Conservation (phyloP, 306 rosid species). For the Urtica urens region DNA sequence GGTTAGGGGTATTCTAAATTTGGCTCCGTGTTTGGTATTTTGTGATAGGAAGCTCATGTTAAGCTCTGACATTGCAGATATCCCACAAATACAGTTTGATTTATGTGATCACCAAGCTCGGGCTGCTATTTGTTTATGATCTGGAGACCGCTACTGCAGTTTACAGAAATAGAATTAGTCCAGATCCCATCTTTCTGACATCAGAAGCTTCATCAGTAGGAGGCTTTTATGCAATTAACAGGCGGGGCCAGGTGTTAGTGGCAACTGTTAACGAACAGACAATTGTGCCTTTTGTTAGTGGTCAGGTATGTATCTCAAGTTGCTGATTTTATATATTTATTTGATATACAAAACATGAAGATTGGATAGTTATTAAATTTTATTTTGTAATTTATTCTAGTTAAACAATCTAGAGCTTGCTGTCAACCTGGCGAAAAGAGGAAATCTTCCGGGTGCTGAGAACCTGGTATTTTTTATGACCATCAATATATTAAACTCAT, state of each 20-base stretch:
- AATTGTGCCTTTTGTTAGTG: constrained; percentile 86
- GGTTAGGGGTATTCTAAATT: constrained; percentile 37
- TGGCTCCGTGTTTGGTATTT: constrained; percentile 7
- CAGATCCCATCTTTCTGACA: constrained; percentile 96
- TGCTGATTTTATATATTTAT: constrained; percentile 12
- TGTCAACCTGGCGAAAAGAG: constrained; percentile 95
- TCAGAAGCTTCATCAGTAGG: constrained; percentile 88
- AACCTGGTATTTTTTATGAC: constrained; percentile 58
- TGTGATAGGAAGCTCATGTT: constrained; percentile 6
- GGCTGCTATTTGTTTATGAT: constrained; percentile 94
- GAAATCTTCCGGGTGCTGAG: constrained; percentile 99
- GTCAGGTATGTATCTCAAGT: constrained; percentile 48
- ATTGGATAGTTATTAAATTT: constrained; percentile 3
- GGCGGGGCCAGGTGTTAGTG: constrained; percentile 96
- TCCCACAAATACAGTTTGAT: constrained; percentile 93
- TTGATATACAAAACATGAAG: not conserved
- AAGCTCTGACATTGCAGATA: constrained; percentile 43
- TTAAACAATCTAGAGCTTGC: constrained; percentile 98
- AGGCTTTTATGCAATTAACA: constrained; percentile 88
- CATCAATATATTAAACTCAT: not conserved
- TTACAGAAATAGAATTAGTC: constrained; percentile 96
- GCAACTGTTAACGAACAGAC: constrained; percentile 97
- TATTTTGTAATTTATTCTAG: constrained; percentile 28
- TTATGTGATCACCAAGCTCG: constrained; percentile 95
- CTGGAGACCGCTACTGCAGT: constrained; percentile 98